phyloP scores from a whole-genome alignment of 176 grass and related monocot genomes.

The Rhynchospora breviuscula region DNA sequence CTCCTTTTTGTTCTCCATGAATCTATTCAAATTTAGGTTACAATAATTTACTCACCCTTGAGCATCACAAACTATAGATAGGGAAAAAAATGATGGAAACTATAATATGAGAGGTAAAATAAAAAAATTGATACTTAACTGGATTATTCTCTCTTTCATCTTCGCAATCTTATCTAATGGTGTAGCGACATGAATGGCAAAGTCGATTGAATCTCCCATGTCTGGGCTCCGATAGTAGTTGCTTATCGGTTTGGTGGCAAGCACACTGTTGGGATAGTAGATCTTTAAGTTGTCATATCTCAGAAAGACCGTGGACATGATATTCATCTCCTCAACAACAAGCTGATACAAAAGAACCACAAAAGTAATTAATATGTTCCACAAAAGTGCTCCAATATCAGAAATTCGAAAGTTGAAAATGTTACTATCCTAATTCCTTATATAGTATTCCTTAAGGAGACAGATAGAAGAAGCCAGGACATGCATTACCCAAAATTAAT shows the following conservation, averaged over 20 bases:
- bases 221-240: constrained; percentile 93
- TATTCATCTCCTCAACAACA: constrained; percentile 98
- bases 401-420: not conserved
- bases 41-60: not conserved
- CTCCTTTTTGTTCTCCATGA: constrained; percentile 87
- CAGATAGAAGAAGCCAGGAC: not conserved
- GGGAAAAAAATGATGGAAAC: not conserved
- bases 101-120: not conserved
- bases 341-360: constrained; percentile 38
- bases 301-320: constrained; percentile 86
- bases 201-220: constrained; percentile 85
- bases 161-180: constrained; percentile 66
- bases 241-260: constrained; percentile 59
- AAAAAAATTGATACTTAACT: constrained; percentile 33
- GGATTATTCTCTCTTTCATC: constrained; percentile 81
- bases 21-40: constrained; percentile 32
- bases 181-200: constrained; percentile 66
- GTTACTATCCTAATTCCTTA: not conserved
- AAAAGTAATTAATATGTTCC: not conserved
- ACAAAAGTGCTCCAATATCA: not conserved
- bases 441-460: too few relatives aligned
- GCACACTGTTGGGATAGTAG: constrained; percentile 72
- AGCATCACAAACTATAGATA: not conserved
- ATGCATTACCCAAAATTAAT: not conserved
- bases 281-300: constrained; percentile 93